phyloP scores from a whole-genome alignment of 345 rosid species.

The Jatropha curcas region DNA sequence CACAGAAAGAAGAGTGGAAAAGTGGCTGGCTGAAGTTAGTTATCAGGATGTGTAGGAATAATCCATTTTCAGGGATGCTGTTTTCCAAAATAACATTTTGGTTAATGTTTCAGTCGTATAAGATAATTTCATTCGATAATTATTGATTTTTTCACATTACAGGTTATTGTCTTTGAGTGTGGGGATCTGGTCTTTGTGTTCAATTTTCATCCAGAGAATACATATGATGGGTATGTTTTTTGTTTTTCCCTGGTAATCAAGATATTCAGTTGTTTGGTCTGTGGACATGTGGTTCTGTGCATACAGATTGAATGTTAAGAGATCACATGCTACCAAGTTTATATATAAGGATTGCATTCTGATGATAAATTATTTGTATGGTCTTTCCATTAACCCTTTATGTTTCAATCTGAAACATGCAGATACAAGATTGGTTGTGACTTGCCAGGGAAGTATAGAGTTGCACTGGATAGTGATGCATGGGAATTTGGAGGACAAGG shows the following conservation, averaged over 20 bases:
- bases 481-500: slow-evolving; percentile 72
- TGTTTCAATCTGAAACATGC: slow-evolving; percentile 29
- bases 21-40: neutral
- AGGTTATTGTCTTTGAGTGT: slow-evolving; percentile 79
- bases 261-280: neutral
- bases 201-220: slow-evolving; percentile 71
- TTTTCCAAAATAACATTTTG: neutral
- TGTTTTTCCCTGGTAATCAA: neutral
- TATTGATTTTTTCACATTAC: slow-evolving; percentile 26
- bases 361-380: neutral
- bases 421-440: slow-evolving; percentile 81
- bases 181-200: slow-evolving; percentile 76
- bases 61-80: neutral
- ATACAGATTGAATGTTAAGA: neutral
- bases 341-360: neutral
- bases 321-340: neutral
- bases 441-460: slow-evolving; percentile 77
- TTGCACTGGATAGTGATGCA: slow-evolving; percentile 76
- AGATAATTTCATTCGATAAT: neutral
- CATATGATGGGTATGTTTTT: slow-evolving; percentile 58
- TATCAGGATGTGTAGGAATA: neutral
- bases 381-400: neutral
- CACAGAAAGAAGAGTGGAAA: neutral
- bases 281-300: neutral
- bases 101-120: neutral